phyloP scores from a whole-genome alignment of 1,284 basidiomycete genomes.

The Austropuccinia psidii region DNA sequence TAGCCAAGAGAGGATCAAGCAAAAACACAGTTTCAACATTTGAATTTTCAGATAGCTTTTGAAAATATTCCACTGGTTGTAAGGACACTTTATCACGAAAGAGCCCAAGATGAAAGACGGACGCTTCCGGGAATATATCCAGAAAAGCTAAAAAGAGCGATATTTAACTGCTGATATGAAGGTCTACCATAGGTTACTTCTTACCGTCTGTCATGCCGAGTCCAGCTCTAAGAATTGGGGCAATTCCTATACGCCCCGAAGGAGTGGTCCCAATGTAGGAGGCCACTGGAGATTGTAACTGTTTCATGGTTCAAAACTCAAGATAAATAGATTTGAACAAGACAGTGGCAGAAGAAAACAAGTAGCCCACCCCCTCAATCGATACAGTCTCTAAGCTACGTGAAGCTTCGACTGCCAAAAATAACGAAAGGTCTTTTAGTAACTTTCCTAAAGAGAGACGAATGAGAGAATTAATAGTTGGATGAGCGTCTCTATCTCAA shows the following conservation, averaged over 20 bases:
- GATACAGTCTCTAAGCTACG: slow-evolving; percentile 57
- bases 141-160: slow-evolving; percentile 53
- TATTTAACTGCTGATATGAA: not conserved
- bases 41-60: slow-evolving; percentile 70
- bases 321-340: no score
- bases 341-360: no score
- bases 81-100: slow-evolving; percentile 82
- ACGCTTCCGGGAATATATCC: slow-evolving; percentile 71
- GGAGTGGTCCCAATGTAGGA: slow-evolving; percentile 49
- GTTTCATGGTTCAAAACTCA: no score
- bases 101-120: slow-evolving; percentile 81
- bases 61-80: slow-evolving; percentile 94
- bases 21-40: slow-evolving; percentile 75
- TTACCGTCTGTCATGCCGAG: slow-evolving; percentile 81
- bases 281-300: slow-evolving; percentile 49
- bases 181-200: not conserved
- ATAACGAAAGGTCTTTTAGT: slow-evolving; percentile 61
- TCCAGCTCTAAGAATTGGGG: slow-evolving; percentile 85
- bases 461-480: not conserved
- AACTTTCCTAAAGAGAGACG: slow-evolving; percentile 11
- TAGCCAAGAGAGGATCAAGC: slow-evolving; percentile 81
- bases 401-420: slow-evolving; percentile 68
- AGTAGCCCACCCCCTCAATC: slow-evolving; percentile 59
- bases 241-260: slow-evolving; percentile 64
- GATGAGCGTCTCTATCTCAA: slow-evolving; percentile 50